Base-by-base conservation (phyloP, 1,139 yeast species). In the Hyphopichia fennica region DNA sequence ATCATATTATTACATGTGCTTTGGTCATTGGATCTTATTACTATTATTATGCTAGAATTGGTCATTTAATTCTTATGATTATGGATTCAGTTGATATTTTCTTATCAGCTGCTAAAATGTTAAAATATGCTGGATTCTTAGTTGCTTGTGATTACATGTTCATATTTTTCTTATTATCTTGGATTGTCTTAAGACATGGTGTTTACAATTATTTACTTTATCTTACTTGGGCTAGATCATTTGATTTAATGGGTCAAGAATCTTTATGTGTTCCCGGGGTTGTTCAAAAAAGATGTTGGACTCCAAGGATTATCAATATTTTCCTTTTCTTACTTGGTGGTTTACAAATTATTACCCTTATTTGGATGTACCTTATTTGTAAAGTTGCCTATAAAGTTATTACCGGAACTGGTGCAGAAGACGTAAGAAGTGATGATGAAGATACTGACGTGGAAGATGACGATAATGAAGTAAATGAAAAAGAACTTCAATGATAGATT, bases 1-100 rank as follows among this genome's bases (percentile, higher is more conserved):
- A 90, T 60, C 97, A 90, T 63, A 81, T 90, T 41, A 83, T 90
- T 43, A 90, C 97, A 1, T 76, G 84, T 53, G 54, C 72, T 25
- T 72, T 90, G 45, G 75, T 87, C 35, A 63, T 77, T 17, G 95
- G 95, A 1, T 84, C 95, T 2, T 90, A 89, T 61, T 73, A 74
- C 55, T 82, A 79, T 57, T 82, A 86, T 63, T 86, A 81, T 61
- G 81, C 84, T 32, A 75, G 90, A 36, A 79, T 88, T 43, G 97
- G 97, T 27, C 88, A 88, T 62, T 77, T 84, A 36, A 84, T 90
- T 38, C 66, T 88, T 53, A 75, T 84, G 52, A 67, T 87, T 48
- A 89, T 90, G 96, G 96, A 90, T 63, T 70, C 82, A 29, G 95
- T 83, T 37, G 97, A 90, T 60, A 79, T 84, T 35, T 69, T 82